These are phyloP conservation scores for Calocybe indica DNA, from an alignment of 768 basidiomycete genomes.

Conservation along the genomic window DNA sequence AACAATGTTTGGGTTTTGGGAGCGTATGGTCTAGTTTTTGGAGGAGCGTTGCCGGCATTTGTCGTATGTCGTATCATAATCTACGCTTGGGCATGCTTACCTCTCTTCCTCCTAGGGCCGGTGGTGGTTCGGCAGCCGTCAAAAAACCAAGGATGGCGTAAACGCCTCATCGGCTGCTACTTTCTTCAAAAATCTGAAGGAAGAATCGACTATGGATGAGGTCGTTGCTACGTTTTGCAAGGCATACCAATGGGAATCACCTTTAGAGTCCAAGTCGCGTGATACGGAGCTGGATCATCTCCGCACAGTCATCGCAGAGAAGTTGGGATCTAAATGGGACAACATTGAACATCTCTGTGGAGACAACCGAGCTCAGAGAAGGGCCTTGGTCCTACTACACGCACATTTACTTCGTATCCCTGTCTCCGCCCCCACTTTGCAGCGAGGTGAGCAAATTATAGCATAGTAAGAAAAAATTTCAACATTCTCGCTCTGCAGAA, in stretches of 20 bases:
- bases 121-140: slow-evolving; percentile 96
- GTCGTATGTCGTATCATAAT: slow-evolving; percentile 45
- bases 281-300: slow-evolving; percentile 36
- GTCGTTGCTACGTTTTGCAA: slow-evolving; percentile 66
- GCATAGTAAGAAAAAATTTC: not conserved
- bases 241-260: slow-evolving; percentile 56
- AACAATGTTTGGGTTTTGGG: slow-evolving; percentile 92
- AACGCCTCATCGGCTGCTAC: slow-evolving; percentile 73
- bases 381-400: slow-evolving; percentile 72
- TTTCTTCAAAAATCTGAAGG: slow-evolving; percentile 84
- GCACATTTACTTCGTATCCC: slow-evolving; percentile 77
- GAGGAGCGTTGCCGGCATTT: slow-evolving; percentile 76
- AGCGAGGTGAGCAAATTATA: slow-evolving; percentile 47
- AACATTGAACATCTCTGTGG: slow-evolving; percentile 38
- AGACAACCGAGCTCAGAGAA: slow-evolving; percentile 32
- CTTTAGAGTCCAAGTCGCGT: slow-evolving; percentile 17
- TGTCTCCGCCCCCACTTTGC: slow-evolving; percentile 44
- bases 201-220: slow-evolving; percentile 69
- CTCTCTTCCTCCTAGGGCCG: slow-evolving; percentile 44
- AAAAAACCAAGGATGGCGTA: slow-evolving; percentile 90
- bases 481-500: slow-evolving; percentile 35
- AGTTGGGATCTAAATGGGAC: slow-evolving; percentile 49
- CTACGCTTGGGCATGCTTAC: not conserved
- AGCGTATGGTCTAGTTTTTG: slow-evolving; percentile 83
- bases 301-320: slow-evolving; percentile 43